Evolutionary conservation across 306 rosid species (phyloP), one percentile per base, ranked within the genome.

Genomic region (Castanopsis chinensis): DNA sequence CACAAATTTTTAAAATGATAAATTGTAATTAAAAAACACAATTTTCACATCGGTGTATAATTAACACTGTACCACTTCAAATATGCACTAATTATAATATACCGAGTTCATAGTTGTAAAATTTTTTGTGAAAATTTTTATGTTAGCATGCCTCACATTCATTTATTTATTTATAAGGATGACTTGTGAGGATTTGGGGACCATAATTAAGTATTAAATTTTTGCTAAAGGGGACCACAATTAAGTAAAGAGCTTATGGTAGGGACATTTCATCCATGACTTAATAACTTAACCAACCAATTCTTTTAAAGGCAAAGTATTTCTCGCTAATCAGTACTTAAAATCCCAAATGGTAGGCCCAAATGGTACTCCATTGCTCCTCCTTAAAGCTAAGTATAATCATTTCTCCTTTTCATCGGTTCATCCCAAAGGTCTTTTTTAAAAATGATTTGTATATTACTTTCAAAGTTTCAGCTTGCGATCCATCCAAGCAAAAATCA

Each of bases 221-320:
- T 49, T 49, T 10, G 14, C 53, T 49, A 49, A 12, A 49, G 15
- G 27, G 84, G 83, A 79, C 45, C 81, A 73, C 76, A 87, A 83
- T 68, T 56, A 77, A 84, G 78, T 76, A 73, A 83, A 79, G 85
- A 81, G 71, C 52, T 78, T 78, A 55, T 82, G 90, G 89, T 86
- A 82, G 86, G 78, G 96, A 92, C 98, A 89, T 90, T 92, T 92
- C 98, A 92, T 94, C 97, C 92, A 86, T 85, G 91, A 90, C 91
- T 90, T 87, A 82, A 79, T 82, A 86, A 90, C 88, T 86, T 89
- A 94, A 94, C 92, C 94, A 92, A 88, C 92, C 90, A 84, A 84
- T 85, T 81, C 91, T 89, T 89, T 86, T 78, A 72, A 85, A 77
- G 85, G 85, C 87, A 83, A 86, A 80, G 81, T 89, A n/a, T 11